Evolutionary conservation across 148 eudicot genomes (phyloP).

Genomic region (Rhododendron mucronatum): DNA sequence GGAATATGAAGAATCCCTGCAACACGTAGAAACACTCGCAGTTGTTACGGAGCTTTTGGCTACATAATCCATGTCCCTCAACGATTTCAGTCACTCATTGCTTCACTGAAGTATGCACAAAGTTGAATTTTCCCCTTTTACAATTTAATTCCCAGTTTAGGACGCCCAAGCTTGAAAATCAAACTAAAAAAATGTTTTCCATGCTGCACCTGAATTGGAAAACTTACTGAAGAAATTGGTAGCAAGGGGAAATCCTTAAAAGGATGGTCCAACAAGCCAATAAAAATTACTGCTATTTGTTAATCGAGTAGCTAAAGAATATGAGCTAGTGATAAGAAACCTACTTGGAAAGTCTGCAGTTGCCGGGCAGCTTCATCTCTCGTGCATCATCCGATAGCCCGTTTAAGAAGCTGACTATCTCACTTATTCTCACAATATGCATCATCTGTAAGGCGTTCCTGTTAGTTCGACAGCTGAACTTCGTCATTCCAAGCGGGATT

Average conservation of each 20-base stretch:
- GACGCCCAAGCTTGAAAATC: no score
- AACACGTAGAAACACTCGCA: no score
- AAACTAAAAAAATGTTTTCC: no score
- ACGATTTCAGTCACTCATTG: no score
- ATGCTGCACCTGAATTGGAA: neutral
- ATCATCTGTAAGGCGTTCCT: neutral
- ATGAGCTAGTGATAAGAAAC: neutral
- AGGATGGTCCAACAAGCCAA: neutral
- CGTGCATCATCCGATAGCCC: neutral
- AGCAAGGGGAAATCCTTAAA: neutral
- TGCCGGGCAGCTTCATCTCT: conserved; percentile 65
- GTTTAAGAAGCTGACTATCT: neutral
- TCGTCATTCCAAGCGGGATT: neutral
- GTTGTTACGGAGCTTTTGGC: no score
- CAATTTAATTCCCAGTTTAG: no score
- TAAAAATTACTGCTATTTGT: neutral
- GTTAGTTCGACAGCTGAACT: neutral
- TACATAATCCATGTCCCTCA: no score
- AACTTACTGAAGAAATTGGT: neutral
- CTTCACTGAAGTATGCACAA: no score
- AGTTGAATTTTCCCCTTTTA: no score
- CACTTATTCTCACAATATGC: neutral
- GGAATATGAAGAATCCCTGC: no score
- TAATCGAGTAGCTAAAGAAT: neutral
- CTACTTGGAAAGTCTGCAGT: conserved; percentile 73